Evolutionary conservation across 1,284 basidiomycete species (phyloP).

Genomic region (Ganoderma lingzhi): DNA sequence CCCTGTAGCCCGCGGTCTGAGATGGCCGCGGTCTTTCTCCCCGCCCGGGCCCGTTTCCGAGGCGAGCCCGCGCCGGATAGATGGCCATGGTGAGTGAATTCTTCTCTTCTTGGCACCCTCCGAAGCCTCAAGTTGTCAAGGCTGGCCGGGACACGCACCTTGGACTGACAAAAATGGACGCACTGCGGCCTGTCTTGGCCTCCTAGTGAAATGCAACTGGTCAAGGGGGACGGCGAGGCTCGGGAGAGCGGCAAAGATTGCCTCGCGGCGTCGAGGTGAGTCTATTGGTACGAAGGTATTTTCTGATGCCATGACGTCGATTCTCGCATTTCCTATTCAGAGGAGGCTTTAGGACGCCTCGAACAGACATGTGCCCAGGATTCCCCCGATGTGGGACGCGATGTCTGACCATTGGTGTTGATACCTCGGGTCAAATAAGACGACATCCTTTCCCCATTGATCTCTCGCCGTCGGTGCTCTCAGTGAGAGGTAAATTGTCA

Average conservation of each 20-base stretch:
- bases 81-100: neutral
- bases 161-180: neutral
- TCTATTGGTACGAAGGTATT: neutral
- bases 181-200: neutral
- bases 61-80: neutral
- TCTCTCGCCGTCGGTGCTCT: neutral
- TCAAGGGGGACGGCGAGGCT: neutral
- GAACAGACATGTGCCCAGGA: neutral
- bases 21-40: neutral
- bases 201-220: neutral
- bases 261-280: conserved; percentile 2
- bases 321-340: neutral
- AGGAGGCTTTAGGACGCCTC: neutral
- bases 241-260: neutral
- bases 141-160: neutral
- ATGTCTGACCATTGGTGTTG: neutral
- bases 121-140: neutral
- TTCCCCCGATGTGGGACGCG: neutral
- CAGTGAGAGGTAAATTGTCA: neutral
- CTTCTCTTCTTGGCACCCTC: neutral
- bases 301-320: neutral
- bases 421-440: neutral
- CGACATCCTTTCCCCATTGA: neutral
- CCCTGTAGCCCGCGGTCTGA: neutral
- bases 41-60: neutral